A percentile compares a stretch with the other conserved stretches of the same genome.
Evolutionary conservation across 2,329 filamentous ascomycete species (phyloP).

Genomic region (Fusarium palustre): DNA sequence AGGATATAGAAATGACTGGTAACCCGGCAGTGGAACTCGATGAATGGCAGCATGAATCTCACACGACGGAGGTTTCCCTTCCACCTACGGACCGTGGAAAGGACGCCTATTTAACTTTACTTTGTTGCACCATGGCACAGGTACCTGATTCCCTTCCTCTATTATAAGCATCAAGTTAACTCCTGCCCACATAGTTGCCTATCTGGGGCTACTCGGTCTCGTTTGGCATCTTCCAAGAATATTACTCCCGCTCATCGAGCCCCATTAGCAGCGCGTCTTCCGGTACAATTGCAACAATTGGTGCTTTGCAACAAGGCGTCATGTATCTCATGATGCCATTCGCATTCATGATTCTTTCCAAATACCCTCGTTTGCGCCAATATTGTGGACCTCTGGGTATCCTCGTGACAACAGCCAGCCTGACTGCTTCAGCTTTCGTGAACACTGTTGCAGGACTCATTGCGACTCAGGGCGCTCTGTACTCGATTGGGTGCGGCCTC

Average conservation of each 20-base stretch:
- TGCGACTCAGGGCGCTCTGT: conserved; percentile 68
- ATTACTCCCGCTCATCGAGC: conserved; percentile 70
- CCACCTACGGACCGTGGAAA: conserved; percentile 48
- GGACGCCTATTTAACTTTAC: conserved; percentile 47
- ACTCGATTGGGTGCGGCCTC: conserved; percentile 65
- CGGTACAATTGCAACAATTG: conserved; percentile 41
- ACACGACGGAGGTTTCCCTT: conserved; percentile 1
- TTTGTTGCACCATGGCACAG: conserved; percentile 50
- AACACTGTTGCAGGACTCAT: conserved; percentile 64
- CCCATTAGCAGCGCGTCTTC: conserved; percentile 55
- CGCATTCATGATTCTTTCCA: conserved; percentile 58
- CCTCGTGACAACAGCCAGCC: conserved; percentile 60
- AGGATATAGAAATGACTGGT: neutral
- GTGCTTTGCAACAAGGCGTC: conserved; percentile 52
- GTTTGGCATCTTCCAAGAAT: conserved; percentile 76
- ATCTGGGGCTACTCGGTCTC: conserved; percentile 51
- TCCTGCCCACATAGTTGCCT: neutral
- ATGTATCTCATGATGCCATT: conserved; percentile 66
- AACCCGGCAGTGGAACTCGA: neutral
- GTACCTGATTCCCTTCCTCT: conserved; percentile 8
- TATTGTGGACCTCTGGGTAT: conserved; percentile 59
- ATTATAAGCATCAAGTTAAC: fast-evolving
- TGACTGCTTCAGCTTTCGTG: conserved; percentile 63
- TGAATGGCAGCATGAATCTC: neutral
- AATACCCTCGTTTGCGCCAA: conserved; percentile 54